Evolutionary conservation across 2,329 filamentous ascomycete genomes (phyloP).

Genomic region (Apiospora phragmitis): DNA sequence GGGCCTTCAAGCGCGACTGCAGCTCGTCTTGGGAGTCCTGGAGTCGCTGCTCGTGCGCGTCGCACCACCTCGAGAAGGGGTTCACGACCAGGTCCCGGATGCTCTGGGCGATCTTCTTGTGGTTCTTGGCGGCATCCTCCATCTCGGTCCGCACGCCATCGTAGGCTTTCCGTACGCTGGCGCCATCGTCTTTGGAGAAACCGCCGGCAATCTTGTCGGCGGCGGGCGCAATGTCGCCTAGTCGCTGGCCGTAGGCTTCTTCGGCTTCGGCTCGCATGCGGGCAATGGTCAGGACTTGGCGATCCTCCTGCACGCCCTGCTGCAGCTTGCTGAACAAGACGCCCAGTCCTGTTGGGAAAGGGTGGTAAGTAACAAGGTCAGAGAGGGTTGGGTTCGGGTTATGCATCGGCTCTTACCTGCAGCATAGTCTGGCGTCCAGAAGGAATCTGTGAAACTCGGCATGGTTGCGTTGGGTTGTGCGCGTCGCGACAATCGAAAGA

Average conservation of each 20-base stretch:
- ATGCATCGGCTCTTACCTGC: slow-evolving; percentile 60
- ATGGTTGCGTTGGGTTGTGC: slow-evolving; percentile 48
- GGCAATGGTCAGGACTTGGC: slow-evolving; percentile 88
- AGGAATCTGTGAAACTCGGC: slow-evolving; percentile 91
- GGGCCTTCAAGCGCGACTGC: slow-evolving; percentile 84
- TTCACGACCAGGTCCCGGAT: slow-evolving; percentile 94
- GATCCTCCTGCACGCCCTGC: slow-evolving; percentile 92
- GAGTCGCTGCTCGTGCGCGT: slow-evolving; percentile 86
- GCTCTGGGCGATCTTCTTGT: slow-evolving; percentile 94
- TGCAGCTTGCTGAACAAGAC: slow-evolving; percentile 96
- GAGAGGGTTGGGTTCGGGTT: background rate
- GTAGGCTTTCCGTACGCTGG: slow-evolving; percentile 95
- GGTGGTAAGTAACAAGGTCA: background rate
- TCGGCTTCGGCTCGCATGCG: slow-evolving; percentile 95
- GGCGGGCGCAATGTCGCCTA: slow-evolving; percentile 78
- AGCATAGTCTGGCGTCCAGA: slow-evolving; percentile 98
- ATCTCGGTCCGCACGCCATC: slow-evolving; percentile 92
- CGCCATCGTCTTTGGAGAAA: slow-evolving; percentile 89
- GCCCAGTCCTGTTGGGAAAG: slow-evolving; percentile 65
- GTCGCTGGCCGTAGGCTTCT: slow-evolving; percentile 78
- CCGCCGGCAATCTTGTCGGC: slow-evolving; percentile 82
- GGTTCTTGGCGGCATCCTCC: slow-evolving; percentile 84
- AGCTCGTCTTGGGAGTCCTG: slow-evolving; percentile 95
- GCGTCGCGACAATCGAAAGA: background rate
- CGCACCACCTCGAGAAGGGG: slow-evolving; percentile 94